Evolutionary conservation across 2,329 filamentous ascomycete genomes (phyloP), one percentile per base, ranked within the genome.

Genomic region (Clonostachys solani): DNA sequence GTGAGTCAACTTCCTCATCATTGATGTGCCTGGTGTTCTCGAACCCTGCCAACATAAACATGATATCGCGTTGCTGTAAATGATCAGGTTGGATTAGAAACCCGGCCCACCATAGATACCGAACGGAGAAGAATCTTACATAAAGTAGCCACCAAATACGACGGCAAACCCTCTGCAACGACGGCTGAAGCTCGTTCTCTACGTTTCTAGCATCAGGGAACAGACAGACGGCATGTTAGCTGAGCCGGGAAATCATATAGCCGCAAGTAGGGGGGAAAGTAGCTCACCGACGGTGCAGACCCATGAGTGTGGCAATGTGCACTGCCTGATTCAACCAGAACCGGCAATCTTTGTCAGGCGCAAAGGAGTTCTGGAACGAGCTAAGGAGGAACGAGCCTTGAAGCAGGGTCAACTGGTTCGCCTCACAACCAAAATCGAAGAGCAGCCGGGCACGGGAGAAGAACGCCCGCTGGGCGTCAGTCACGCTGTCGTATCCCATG

Each of bases 131-230:
- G 29, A 16, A n/a, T 36, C 45, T 47, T 42, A 35, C 45, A 34
- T 42, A 41, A 19, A 47, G 38, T 12, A 47, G 12, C 45, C 45
- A 47, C 45, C 45, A 47, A 18, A 42, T 47, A 16, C 45, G 38
- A 5, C 45, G 45, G 33, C 45, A 47, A 4, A 47, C 18, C 29
- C 40, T 15, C 17, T 47, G 40, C 13, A 47, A 42, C 5, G 37
- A 15, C 6, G 45, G 38, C 12, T 47, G 37, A 16, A 47, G 37
- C 18, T 47, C 45, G 12, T 35, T 23, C 15, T 36, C 45, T 18
- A 47, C 40, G 38, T 47, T 42, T 40, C 45, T 47, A 33, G 33
- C 17, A n/a, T 16, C 19, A 16, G 35, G 12, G 12, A n/a, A n/a
- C 16, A 40, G 16, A n/a, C 7, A 9, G 9, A 7, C n/a, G 16